phyloP scores from a whole-genome alignment of 345 rosid genomes.

The Citrus glauca region DNA sequence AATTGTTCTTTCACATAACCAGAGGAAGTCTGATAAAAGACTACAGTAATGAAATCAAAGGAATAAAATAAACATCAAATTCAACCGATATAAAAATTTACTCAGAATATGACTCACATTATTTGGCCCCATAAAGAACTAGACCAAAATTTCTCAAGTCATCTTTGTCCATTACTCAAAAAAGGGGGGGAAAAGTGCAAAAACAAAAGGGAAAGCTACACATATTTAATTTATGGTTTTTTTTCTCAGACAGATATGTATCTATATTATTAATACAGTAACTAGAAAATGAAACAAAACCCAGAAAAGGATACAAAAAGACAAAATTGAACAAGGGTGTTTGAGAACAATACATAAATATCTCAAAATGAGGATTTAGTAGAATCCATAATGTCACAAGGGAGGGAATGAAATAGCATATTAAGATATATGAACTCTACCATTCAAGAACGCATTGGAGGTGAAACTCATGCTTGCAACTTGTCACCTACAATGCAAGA shows the following conservation, averaged over 20 bases:
- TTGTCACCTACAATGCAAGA: constrained; percentile 45
- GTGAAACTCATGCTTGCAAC: constrained; percentile 78
- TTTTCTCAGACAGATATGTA: not conserved
- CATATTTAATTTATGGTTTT: not conserved
- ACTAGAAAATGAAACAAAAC: not conserved
- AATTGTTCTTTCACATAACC: not conserved
- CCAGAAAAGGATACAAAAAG: not conserved
- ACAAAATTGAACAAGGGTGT: not conserved
- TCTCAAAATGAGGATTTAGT: not conserved
- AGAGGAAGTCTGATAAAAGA: not conserved
- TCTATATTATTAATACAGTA: not conserved
- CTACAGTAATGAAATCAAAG: not conserved
- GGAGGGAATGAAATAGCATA: not conserved
- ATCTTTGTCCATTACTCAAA: not conserved
- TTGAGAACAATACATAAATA: not conserved
- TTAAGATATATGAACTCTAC: constrained; percentile 25
- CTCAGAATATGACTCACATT: not conserved
- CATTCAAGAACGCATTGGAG: constrained; percentile 82
- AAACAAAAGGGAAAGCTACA: not conserved
- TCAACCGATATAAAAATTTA: not conserved
- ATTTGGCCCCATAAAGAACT: not conserved
- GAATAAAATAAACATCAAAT: not conserved
- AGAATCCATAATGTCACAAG: not conserved
- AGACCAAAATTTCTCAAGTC: not conserved
- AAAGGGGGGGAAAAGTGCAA: no score